These are phyloP conservation scores for Cercospora sp. DNA, from an alignment of 2,329 filamentous ascomycete species.

Conservation along the genomic window DNA sequence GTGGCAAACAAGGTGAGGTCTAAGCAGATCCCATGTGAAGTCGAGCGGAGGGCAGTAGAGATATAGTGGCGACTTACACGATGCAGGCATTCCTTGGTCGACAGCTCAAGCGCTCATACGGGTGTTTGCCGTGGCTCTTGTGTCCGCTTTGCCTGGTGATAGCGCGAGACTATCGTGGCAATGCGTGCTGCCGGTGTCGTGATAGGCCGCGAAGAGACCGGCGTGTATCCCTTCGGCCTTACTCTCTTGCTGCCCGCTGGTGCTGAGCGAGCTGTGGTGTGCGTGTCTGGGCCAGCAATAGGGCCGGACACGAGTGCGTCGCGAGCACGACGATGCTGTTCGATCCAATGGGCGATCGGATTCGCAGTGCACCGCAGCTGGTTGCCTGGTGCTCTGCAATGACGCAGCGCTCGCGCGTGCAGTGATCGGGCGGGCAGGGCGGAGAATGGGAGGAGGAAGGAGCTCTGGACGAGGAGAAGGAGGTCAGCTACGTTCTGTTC, in stretches of 20 bases:
- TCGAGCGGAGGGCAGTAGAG: slow-evolving; percentile 17
- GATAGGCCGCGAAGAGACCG: slow-evolving; percentile 12
- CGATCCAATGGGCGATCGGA: slow-evolving; percentile 21
- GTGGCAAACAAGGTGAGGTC: background rate
- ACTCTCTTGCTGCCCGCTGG: slow-evolving; percentile 21
- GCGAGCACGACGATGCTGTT: slow-evolving; percentile 13
- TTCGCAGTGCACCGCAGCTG: slow-evolving; percentile 24
- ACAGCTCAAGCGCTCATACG: slow-evolving; percentile 26
- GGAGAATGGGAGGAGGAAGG: slow-evolving; percentile 19
- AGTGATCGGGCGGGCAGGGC: slow-evolving; percentile 7
- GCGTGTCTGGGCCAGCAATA: slow-evolving; percentile 24
- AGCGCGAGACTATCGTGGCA: slow-evolving; percentile 23
- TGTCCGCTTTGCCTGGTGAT: slow-evolving; percentile 19
- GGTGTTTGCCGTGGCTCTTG: slow-evolving; percentile 23
- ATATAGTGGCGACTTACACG: slow-evolving; percentile 33
- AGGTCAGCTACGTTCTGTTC: slow-evolving; percentile 19
- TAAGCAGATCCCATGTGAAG: background rate
- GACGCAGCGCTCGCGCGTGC: slow-evolving; percentile 23
- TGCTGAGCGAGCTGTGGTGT: slow-evolving; percentile 1
- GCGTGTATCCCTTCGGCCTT: slow-evolving; percentile 22
- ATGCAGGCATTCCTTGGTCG: slow-evolving; percentile 33
- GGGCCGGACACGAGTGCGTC: slow-evolving; percentile 17
- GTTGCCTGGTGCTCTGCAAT: slow-evolving; percentile 24
- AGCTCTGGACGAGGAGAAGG: slow-evolving; percentile 16
- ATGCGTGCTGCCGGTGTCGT: background rate